A percentile compares a stretch with the other conserved stretches of the same genome.
Conservation (phyloP, 1,284 basidiomycete genomes). For the Kwoniella shivajii region DNA sequence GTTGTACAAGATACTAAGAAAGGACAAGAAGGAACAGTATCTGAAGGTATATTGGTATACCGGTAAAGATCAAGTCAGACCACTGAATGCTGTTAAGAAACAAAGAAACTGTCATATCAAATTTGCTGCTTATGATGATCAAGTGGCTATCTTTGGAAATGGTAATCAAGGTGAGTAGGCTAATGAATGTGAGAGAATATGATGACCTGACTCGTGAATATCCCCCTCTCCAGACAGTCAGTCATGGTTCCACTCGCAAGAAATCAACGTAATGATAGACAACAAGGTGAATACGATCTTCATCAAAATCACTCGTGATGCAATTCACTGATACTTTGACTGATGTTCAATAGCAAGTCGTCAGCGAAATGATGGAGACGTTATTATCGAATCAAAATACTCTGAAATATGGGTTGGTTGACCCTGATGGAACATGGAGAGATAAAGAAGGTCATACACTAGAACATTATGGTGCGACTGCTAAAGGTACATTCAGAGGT, state of each 20-base stretch:
- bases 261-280: conserved; percentile 76
- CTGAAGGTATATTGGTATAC: conserved; percentile 69
- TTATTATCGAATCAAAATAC: conserved; percentile 72
- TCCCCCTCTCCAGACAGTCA: conserved; percentile 52
- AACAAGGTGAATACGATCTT: conserved; percentile 44
- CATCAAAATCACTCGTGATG: background rate
- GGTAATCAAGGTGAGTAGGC: conserved; percentile 44
- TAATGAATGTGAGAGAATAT: background rate
- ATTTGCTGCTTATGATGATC: conserved; percentile 71
- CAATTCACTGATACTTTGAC: background rate
- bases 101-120: conserved; percentile 79
- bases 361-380: conserved; percentile 65
- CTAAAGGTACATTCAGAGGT: conserved; percentile 45
- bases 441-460: conserved; percentile 60
- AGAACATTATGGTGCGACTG: conserved; percentile 50
- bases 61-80: conserved; percentile 70
- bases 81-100: conserved; percentile 70
- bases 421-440: conserved; percentile 68
- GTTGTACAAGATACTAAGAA: conserved; percentile 62
- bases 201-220: background rate
- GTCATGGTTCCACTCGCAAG: conserved; percentile 76
- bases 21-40: conserved; percentile 59
- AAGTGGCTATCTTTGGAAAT: conserved; percentile 67
- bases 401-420: conserved; percentile 65
- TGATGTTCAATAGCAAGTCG: conserved; percentile 55